Evolutionary conservation across 2,329 filamentous ascomycete species (phyloP).

Genomic region (Sphaerostilbella broomeana): DNA sequence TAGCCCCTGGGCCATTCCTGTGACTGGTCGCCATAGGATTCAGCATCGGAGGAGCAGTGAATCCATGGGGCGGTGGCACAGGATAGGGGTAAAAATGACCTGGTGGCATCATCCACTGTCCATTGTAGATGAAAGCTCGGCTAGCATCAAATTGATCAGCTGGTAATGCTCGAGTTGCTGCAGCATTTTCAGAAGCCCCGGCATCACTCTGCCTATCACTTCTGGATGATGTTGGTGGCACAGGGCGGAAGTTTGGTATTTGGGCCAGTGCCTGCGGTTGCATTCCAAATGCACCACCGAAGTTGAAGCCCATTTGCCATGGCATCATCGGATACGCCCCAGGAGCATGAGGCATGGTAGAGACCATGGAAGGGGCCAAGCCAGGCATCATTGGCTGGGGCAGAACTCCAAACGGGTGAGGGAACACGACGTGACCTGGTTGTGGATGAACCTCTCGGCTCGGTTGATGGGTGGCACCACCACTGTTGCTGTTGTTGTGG

Average conservation of each 20-base stretch:
- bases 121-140: conserved; percentile 40
- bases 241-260: conserved; percentile 14
- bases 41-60: conserved; percentile 22
- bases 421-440: conserved; percentile 9
- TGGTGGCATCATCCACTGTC: conserved; percentile 36
- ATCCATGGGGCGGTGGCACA: conserved; percentile 24
- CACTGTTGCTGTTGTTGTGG: conserved; percentile 13
- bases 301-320: conserved; percentile 34
- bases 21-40: conserved; percentile 17
- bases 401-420: conserved; percentile 18
- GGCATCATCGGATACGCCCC: conserved; percentile 33
- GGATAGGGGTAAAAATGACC: conserved; percentile 22
- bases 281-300: conserved; percentile 24
- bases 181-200: conserved; percentile 26
- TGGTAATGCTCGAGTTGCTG: conserved; percentile 30
- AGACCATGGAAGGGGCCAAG: conserved; percentile 24
- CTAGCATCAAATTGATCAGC: conserved; percentile 41
- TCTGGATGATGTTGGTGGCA: conserved; percentile 18
- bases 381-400: conserved; percentile 28
- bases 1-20: conserved; percentile 15
- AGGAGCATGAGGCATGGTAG: conserved; percentile 25
- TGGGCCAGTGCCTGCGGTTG: conserved; percentile 21
- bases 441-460: conserved; percentile 14
- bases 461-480: no score
- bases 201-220: conserved; percentile 26